Conservation (phyloP, 208 protist species). For the Porcisia hertigi region DNA sequence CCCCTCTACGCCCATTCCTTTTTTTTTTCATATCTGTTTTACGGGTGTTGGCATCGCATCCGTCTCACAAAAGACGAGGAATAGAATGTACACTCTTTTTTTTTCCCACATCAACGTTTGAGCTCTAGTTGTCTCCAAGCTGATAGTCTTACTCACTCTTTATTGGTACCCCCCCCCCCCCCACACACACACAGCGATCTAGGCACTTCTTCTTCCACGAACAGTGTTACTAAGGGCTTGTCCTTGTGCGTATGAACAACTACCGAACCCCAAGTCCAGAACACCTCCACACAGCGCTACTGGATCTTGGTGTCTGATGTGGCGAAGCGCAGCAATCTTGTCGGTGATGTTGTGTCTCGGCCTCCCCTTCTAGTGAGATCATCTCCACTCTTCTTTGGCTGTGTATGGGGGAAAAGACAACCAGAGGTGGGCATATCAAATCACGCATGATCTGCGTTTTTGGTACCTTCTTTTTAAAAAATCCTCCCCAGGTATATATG, state of each 20-base stretch:
- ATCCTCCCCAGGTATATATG: slow-evolving; percentile 20
- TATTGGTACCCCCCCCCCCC: neutral
- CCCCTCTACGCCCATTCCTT: neutral
- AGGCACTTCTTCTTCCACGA: neutral
- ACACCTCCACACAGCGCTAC: slow-evolving; percentile 28
- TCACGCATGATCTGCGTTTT: slow-evolving; percentile 39
- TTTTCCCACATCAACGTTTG: neutral
- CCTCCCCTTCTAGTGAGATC: slow-evolving; percentile 26
- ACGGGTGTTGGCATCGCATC: neutral
- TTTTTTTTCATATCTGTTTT: neutral
- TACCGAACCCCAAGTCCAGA: slow-evolving; percentile 33
- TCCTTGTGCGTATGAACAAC: neutral
- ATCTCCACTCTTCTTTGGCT: slow-evolving; percentile 39
- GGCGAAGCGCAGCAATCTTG: slow-evolving; percentile 21
- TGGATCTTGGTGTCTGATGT: slow-evolving; percentile 24
- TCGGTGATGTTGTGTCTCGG: slow-evolving; percentile 31
- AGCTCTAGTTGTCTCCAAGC: neutral
- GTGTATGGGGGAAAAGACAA: slow-evolving; percentile 32
- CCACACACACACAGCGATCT: neutral
- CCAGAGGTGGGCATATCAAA: slow-evolving; percentile 19
- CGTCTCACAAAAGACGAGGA: neutral
- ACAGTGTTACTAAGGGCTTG: neutral
- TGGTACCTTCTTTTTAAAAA: slow-evolving; percentile 24
- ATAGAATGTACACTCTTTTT: no score
- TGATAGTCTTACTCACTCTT: no score